Conservation (phyloP, 768 basidiomycete species). For the Lactarius trivialis region DNA sequence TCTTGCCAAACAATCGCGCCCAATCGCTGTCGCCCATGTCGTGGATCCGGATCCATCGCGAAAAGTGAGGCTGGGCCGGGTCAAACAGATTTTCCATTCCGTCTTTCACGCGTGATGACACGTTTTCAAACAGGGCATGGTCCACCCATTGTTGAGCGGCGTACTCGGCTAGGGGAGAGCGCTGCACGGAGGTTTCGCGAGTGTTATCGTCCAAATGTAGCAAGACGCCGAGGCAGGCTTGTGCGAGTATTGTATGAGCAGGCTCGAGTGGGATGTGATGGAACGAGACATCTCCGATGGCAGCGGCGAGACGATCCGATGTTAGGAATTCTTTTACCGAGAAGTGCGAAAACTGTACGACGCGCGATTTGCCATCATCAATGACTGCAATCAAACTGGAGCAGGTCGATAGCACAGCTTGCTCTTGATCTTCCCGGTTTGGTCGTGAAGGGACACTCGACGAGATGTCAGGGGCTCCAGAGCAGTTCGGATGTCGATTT, state of each 20-base stretch:
- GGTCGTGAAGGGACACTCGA: too few species aligned
- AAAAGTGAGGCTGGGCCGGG: neutral
- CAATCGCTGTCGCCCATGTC: too few species aligned
- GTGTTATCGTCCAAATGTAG: neutral
- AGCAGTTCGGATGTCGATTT: neutral
- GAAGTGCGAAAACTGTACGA: neutral
- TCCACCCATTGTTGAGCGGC: too few species aligned
- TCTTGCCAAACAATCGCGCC: too few species aligned
- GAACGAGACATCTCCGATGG: neutral
- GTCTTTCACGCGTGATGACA: neutral
- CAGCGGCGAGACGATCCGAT: neutral
- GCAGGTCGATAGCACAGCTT: neutral
- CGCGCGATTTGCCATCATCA: neutral
- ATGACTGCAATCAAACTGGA: neutral
- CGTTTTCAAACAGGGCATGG: neutral
- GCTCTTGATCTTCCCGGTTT: neutral
- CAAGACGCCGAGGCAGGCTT: neutral
- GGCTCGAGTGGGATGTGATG: neutral
- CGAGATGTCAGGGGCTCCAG: neutral
- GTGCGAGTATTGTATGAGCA: neutral
- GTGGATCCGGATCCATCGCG: neutral
- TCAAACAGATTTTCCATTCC: neutral
- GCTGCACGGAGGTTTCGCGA: neutral
- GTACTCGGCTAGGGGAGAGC: neutral
- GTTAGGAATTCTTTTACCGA: neutral